A percentile compares a stretch with the other conserved stretches of the same genome.
Conservation (phyloP, 2,329 filamentous ascomycete species). For the Ophiocordyceps unilateralis region DNA sequence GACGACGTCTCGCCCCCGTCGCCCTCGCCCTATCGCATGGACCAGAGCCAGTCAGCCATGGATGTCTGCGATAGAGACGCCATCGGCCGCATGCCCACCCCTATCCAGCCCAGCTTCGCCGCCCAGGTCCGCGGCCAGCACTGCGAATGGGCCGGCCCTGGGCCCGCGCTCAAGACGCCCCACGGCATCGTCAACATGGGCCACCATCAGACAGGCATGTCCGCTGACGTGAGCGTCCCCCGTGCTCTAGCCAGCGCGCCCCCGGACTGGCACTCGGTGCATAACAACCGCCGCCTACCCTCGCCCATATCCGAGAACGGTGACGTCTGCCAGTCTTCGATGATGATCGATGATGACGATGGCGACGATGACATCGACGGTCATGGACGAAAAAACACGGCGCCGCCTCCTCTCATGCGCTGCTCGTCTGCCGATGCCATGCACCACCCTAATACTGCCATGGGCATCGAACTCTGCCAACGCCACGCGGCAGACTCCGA, state of each 20-base stretch:
- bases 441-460: conserved; percentile 20
- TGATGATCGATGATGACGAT: conserved; percentile 13
- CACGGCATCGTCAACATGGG: conserved; percentile 21
- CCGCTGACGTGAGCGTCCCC: conserved; percentile 27
- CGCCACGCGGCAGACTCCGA: conserved; percentile 12
- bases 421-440: too few relatives aligned
- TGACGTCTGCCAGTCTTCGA: conserved; percentile 24
- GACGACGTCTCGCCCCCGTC: conserved; percentile 10
- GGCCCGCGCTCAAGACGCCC: conserved; percentile 14
- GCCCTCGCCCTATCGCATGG: conserved; percentile 6
- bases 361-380: conserved; percentile 16
- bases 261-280: conserved; percentile 32
- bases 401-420: conserved; percentile 5
- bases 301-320: conserved; percentile 44
- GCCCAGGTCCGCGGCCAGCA: conserved; percentile 36
- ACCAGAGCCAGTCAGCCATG: conserved; percentile 2
- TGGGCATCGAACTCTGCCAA: conserved; percentile 15
- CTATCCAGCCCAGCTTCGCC: conserved; percentile 40
- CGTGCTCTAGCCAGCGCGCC: conserved; percentile 24
- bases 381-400: conserved; percentile 4
- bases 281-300: conserved; percentile 36
- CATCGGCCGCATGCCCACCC: conserved; percentile 36
- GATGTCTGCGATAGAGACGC: conserved; percentile 3
- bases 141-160: conserved; percentile 21
- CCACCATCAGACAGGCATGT: conserved; percentile 21